Base-by-base conservation (phyloP, 805 yeast genomes). In the Komagataella pseudopastoris region DNA sequence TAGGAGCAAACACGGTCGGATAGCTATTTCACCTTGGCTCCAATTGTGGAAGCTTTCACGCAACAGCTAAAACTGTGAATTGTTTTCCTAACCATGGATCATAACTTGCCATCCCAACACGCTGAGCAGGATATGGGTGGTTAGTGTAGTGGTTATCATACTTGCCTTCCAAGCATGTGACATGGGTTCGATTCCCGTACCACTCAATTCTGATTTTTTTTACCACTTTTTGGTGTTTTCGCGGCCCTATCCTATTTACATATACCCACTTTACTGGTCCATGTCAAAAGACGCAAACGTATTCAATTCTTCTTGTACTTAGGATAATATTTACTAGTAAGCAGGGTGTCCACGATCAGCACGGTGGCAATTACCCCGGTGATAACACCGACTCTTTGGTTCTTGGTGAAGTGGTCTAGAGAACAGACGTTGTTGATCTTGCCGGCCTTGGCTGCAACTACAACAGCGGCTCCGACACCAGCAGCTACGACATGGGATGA, bases 111-210 rank as follows among this genome's bases (percentile, higher is more conserved):
- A n/a, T n/a, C n/a, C n/a, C n/a, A n/a, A n/a, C n/a, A n/a, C n/a
- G n/a, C n/a, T n/a, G n/a, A n/a, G n/a, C 16, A 10, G 18, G 23
- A 12, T 5, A 16, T 18, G 88, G 88, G 84, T 79, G 84, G 83
- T 82, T 84, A 81, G 91, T 84, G 88, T 83, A 84, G 87, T 81
- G 90, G 91, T 80, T 81, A 84, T 80, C 87, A 84, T 83, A 73
- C 80, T 78, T 80, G 88, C 89, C 89, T 84, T 85, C 90, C 90
- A 84, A 85, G 90, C 88, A 80, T 80, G 83, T 73, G 90, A 80
- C 88, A 82, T 78, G 90, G 89, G 91, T 84, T 84, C 91, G 89
- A 84, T 81, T 84, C 91, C 85, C 88, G 84, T 80, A 81, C 82
- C 83, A 80, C 81, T 82, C 88, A 80, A 57, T 55, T 53, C 57